Percentiles rank a stretch among this genome's conserved stretches.
These are phyloP conservation scores for Massospora cicadina DNA, from an alignment of 371 early-diverging fungal genomes.

Conservation along the genomic window DNA sequence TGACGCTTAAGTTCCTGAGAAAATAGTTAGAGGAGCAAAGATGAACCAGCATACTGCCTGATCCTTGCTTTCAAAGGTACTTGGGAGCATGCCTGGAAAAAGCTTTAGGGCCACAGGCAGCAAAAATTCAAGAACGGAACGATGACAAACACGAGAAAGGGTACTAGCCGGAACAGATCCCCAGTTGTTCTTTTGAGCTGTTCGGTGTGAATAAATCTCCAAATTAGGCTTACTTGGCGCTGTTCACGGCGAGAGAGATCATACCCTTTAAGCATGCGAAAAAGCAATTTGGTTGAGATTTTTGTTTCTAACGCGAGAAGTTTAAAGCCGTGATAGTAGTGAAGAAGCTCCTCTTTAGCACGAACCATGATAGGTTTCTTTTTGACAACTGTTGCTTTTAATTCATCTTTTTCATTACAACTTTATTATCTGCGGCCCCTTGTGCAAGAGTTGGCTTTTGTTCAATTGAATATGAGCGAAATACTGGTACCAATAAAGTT, in stretches of 20 bases:
- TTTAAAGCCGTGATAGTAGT: slow-evolving; percentile 92
- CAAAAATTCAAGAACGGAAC: slow-evolving; percentile 89
- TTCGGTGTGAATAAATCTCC: neutral
- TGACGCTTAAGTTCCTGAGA: slow-evolving; percentile 74
- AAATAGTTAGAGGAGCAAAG: neutral
- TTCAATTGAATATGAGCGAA: neutral
- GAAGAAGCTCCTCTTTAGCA: slow-evolving; percentile 76
- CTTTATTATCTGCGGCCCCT: neutral
- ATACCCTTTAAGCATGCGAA: slow-evolving; percentile 54
- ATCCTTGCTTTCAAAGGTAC: slow-evolving; percentile 83
- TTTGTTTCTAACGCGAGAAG: slow-evolving; percentile 73
- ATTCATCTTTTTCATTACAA: slow-evolving; percentile 6
- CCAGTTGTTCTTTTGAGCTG: slow-evolving; percentile 68
- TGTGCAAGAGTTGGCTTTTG: neutral
- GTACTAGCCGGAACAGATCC: slow-evolving; percentile 77
- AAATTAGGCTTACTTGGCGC: slow-evolving; percentile 42
- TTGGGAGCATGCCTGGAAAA: slow-evolving; percentile 94
- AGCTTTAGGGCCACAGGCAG: slow-evolving; percentile 80
- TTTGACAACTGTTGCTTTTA: slow-evolving; percentile 17
- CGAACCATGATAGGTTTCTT: slow-evolving; percentile 57
- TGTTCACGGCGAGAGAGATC: slow-evolving; percentile 76
- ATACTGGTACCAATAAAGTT: neutral
- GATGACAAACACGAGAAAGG: slow-evolving; percentile 78
- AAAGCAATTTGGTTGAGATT: slow-evolving; percentile 66
- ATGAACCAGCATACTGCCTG: slow-evolving; percentile 28